Percentiles rank a stretch among this genome's conserved stretches.
These are phyloP conservation scores for Erucastrum elatum DNA, from an alignment of 345 rosid genomes.

Conservation along the genomic window DNA sequence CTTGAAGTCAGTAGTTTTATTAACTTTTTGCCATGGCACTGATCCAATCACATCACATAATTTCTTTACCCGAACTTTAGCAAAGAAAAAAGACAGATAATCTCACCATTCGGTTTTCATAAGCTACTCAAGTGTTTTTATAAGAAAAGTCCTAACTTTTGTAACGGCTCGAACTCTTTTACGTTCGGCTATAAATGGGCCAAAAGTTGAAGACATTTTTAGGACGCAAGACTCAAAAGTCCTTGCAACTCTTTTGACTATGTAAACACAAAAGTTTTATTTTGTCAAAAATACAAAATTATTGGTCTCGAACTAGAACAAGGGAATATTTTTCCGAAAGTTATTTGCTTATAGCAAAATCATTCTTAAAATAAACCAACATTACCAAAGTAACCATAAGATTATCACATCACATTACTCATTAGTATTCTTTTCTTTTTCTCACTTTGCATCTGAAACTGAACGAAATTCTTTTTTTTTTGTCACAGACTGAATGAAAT, in stretches of 20 bases:
- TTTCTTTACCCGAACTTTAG: too few species aligned
- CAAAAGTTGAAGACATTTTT: background rate
- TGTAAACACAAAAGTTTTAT: background rate
- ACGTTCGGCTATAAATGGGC: background rate
- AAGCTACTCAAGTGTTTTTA: too few species aligned
- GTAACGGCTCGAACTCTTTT: too few species aligned
- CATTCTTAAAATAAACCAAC: background rate
- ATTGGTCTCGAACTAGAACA: background rate
- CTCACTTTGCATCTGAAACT: background rate
- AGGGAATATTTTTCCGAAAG: background rate
- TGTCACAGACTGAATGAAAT: background rate
- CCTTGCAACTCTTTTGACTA: background rate
- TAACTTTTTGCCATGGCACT: conserved; percentile 68
- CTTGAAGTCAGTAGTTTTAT: conserved; percentile 47
- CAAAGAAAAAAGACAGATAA: too few species aligned
- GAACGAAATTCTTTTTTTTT: background rate
- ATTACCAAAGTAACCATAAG: background rate
- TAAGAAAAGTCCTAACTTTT: too few species aligned
- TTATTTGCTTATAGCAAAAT: background rate
- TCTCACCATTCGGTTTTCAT: too few species aligned
- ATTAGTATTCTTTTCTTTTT: background rate
- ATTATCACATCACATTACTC: background rate
- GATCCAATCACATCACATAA: background rate
- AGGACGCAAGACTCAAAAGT: background rate
- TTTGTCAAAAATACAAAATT: too few species aligned